Base-by-base conservation (phyloP, 83 land plant species). In the Diphasiastrum complanatum region DNA sequence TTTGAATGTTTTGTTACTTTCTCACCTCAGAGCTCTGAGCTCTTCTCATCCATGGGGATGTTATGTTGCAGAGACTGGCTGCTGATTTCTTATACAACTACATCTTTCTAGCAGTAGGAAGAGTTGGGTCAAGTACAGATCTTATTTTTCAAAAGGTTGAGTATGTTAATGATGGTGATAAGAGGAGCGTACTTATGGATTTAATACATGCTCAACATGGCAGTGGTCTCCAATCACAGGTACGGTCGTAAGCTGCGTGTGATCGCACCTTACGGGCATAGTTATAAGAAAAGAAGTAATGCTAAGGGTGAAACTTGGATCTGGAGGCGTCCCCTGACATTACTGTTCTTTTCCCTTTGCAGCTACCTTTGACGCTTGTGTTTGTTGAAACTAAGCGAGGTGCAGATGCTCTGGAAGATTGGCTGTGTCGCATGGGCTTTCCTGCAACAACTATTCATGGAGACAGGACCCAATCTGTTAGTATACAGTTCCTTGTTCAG, bases 341-440 rank as follows among this genome's bases (percentile, higher is more conserved):
- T n/a, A n/a, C n/a, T n/a, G n/a, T n/a, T n/a, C n/a, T n/a, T n/a
- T 64, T 61, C 85, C n/a, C n/a, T n/a, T n/a, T 64, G 63, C 85
- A 87, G 95, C 86, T 74, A 74, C 54, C 95, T 22, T 52, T 87
- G 51, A 91, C 89, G n/a, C 63, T 91, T 20, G 97, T 91, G 23
- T 91, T 91, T 75, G 97, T 91, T 70, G 95, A 91, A 70, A 91
- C 97, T 34, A 91, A 87, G 66, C 77, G 78, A 56, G 97, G 97
- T 47, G 97, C 97, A 23, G 97, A 91, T 72, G 61, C 97, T 31
- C 63, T 91, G 77, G 97, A 87, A 63, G 68, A 85, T 41, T 91
- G 87, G 95, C 66, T 91, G 45, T 80, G 72, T 52, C 71, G 43
- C 33, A 87, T 78, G 74, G 95, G 95, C 0, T 85, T 91, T 72